Base-by-base conservation (phyloP, 441 rosid species). In the Populus tomentosa region DNA sequence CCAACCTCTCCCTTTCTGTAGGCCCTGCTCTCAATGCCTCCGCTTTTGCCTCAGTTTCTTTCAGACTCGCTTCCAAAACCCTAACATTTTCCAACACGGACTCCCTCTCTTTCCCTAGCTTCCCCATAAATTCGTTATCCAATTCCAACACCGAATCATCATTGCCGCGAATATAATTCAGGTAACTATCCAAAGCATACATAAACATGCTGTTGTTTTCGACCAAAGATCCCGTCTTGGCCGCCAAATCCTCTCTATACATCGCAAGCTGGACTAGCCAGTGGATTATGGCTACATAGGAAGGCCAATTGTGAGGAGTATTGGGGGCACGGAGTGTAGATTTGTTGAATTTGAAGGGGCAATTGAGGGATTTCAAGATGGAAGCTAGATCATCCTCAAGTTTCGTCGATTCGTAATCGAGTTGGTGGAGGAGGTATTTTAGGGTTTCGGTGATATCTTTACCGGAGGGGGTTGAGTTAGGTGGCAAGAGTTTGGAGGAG, bases 281-380 rank as follows among this genome's bases (percentile, higher is more conserved):
- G 81, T 91, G 92, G 16, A 90, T 70, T 67, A 89, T 79, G 24
- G 87, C 92, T 20, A 95, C 89, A 75, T 87, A 88, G 6, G 86
- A 83, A 18, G 98, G 98, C 98, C 97, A 95, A 53, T n/a, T 91
- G 85, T 91, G 97, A 30, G 94, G 99, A 14, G 98, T 87, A 42
- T 89, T 90, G 6, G 93, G 94, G 21, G 97, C 94, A 32, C 90
- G 90, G 68, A 92, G 94, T 7, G 90, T 80, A 26, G 98, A 94
- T 83, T 89, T 92, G 75, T 80, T 92, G 80, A 94, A 72, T 42
- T 94, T 94, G 85, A 80, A 81, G 4, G 95, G 98, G 68, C 93
- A 95, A 76, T 82, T 86, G 2, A 94, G 83, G 40, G 80, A 79
- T 83, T 80, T 87, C 74, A 94, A 80, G 42, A 94, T 62, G 35